phyloP scores from a whole-genome alignment of 192 early-diverging fungal species.

The Backusella sp. region DNA sequence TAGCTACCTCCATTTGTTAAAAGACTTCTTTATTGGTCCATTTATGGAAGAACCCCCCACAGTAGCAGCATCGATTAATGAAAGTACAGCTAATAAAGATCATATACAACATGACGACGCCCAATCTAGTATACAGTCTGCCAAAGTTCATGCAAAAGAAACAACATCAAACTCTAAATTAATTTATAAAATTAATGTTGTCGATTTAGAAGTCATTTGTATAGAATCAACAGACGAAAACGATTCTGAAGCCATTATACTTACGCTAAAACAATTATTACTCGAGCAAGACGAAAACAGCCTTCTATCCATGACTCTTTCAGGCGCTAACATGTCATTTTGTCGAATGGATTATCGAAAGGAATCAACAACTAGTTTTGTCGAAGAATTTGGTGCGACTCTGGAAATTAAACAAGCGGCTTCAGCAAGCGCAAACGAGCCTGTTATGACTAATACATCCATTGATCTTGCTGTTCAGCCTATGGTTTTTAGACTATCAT shows the following conservation, averaged over 20 bases:
- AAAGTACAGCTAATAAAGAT: not conserved
- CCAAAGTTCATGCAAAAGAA: not conserved
- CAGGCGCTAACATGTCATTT: constrained; percentile 71
- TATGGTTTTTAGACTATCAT: constrained; percentile 67
- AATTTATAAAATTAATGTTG: constrained; percentile 59
- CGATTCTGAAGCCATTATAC: constrained; percentile 72
- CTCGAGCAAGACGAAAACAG: constrained; percentile 57
- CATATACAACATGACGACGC: not conserved
- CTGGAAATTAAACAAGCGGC: constrained; percentile 53
- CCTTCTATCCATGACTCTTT: constrained; percentile 49
- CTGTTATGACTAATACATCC: constrained; percentile 40
- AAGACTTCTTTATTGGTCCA: constrained; percentile 61
- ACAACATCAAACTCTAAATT: not conserved
- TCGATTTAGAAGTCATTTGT: constrained; percentile 73
- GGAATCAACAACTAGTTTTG: constrained; percentile 64
- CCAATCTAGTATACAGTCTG: not conserved
- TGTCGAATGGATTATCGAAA: constrained; percentile 68
- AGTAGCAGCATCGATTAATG: constrained; percentile 17
- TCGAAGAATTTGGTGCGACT: constrained; percentile 73
- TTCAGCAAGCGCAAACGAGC: constrained; percentile 40
- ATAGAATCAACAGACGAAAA: constrained; percentile 56
- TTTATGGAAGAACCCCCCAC: constrained; percentile 33
- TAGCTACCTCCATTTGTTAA: constrained; percentile 68
- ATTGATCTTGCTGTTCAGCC: constrained; percentile 59
- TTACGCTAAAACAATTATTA: constrained; percentile 64